Evolutionary conservation across 139 green algal species (phyloP).

Genomic region (Chara braunii): DNA sequence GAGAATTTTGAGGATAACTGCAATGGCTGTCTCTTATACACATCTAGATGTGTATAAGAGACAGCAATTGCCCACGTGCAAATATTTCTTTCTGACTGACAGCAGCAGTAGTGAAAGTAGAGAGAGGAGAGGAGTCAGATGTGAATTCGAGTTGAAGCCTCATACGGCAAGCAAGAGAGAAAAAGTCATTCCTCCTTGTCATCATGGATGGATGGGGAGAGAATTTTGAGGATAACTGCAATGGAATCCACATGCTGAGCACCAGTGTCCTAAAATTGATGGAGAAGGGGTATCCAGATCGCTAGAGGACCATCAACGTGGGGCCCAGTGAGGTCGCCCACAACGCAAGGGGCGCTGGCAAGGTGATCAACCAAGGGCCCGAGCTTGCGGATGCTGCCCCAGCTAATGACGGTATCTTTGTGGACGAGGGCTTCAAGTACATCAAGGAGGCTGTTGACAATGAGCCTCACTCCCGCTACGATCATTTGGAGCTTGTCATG

Average conservation of each 20-base stretch:
- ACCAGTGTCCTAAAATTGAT: conserved; percentile 9
- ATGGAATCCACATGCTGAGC: conserved; percentile 10
- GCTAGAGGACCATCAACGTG: conserved; percentile 81
- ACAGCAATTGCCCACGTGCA: too few relatives aligned
- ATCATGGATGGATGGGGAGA: conserved; percentile 35
- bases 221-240: conserved; percentile 16
- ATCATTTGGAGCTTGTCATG: too few relatives aligned
- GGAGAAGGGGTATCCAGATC: neutral
- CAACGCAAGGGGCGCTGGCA: conserved; percentile 87
- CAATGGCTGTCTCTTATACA: too few relatives aligned
- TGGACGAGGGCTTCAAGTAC: conserved; percentile 73
- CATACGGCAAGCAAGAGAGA: conserved; percentile 17
- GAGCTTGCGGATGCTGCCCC: conserved; percentile 83
- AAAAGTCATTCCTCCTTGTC: conserved; percentile 14
- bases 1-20: conserved; percentile 17
- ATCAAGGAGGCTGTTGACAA: conserved; percentile 61
- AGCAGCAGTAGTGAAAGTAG: too few relatives aligned
- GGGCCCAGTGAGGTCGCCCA: conserved; percentile 82
- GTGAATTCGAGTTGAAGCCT: conserved; percentile 10
- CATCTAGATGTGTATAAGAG: too few relatives aligned
- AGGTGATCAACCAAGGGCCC: conserved; percentile 84
- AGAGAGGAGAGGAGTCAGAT: too few relatives aligned
- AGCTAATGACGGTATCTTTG: conserved; percentile 66
- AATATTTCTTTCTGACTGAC: too few relatives aligned
- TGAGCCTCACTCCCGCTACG: too few relatives aligned